phyloP scores from a whole-genome alignment of 1,284 basidiomycete genomes.

The Microbotryum lychnidis-dioicae region DNA sequence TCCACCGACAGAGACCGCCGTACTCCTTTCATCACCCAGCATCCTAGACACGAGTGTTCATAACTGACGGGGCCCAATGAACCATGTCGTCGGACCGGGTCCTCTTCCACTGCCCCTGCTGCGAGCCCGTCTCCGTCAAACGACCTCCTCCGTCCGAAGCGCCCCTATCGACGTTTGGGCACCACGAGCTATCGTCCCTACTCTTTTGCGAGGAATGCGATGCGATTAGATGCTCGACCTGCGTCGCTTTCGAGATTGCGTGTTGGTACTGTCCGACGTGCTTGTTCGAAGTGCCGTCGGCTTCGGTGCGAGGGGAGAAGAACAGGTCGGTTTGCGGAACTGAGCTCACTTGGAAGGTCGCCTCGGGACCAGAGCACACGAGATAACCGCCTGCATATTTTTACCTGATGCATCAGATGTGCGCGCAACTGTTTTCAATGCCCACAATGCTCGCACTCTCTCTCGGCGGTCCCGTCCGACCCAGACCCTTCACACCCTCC shows the following conservation, averaged over 20 bases:
- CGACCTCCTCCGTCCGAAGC: slow-evolving; percentile 16
- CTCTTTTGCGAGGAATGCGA: slow-evolving; percentile 99
- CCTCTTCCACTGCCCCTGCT: slow-evolving; percentile 43
- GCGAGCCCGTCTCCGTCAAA: slow-evolving; percentile 8
- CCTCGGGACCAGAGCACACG: background rate
- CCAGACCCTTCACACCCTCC: slow-evolving; percentile 51
- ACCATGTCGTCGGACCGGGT: slow-evolving; percentile 23
- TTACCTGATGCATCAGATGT: slow-evolving; percentile 53
- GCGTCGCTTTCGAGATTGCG: slow-evolving; percentile 84
- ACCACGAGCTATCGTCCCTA: slow-evolving; percentile 72
- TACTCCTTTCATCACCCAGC: too few relatives aligned
- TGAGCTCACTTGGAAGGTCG: background rate
- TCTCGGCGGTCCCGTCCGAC: slow-evolving; percentile 79
- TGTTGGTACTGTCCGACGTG: slow-evolving; percentile 98
- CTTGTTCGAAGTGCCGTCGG: slow-evolving; percentile 95
- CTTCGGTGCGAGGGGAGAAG: slow-evolving; percentile 90
- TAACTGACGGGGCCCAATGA: too few relatives aligned
- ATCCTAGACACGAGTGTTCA: too few relatives aligned
- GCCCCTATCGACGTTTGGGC: slow-evolving; percentile 38
- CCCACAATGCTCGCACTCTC: slow-evolving; percentile 78
- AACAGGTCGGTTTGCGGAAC: slow-evolving; percentile 55
- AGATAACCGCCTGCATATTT: background rate
- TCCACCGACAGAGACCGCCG: too few relatives aligned
- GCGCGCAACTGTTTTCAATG: slow-evolving; percentile 96
- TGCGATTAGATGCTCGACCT: slow-evolving; percentile 81